Evolutionary conservation across 192 early-diverging fungal genomes (phyloP), one percentile per base, ranked within the genome.

Genomic region (Pilaira anomala): DNA sequence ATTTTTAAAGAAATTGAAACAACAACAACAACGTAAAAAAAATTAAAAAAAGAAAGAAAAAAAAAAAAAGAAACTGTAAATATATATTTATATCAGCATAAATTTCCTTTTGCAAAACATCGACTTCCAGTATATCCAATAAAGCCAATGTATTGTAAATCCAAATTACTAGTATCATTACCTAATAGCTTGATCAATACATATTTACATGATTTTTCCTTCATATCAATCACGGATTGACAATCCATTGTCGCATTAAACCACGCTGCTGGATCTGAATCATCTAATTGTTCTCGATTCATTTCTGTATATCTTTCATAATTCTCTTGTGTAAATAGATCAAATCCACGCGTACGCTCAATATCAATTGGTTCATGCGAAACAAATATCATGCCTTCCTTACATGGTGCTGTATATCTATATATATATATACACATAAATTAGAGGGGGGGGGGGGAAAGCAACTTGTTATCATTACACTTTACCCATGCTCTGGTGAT

Each of bases 301-400:
- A 19, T 48, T n/a, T 28, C 46, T 29, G 29, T 55, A 46, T 73
- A 67, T 41, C 49, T 16, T 19, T 61, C 46, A 62, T 59, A 76
- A 44, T 76, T 66, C n/a, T 58, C 50, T 41, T 55, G 59, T 16
- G 71, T 73, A 40, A 72, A 76, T 26, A 42, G 14, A 66, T 76
- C 75, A 44, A 73, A 76, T 49, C 49, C 58, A 22, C 39, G 26
- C 1, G 75, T 52, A 63, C 72, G 70, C 66, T 80, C 74, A 39
- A 80, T 11, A 19, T 71, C 65, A 45, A 83, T 83, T 25, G 81
- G 81, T 1, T 83, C 39, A 62, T 80, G 74, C 8, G 78, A 80
- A 36, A 80, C 57, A 60, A 83, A 83, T 2, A 83, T 71, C 59
- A 83, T 54, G 0, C 81, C 81, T 48, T 83, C 81, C 61, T 82